These are phyloP conservation scores for Plasmodium adleri DNA, from an alignment of 169 alveolate genomes.

Conservation along the genomic window DNA sequence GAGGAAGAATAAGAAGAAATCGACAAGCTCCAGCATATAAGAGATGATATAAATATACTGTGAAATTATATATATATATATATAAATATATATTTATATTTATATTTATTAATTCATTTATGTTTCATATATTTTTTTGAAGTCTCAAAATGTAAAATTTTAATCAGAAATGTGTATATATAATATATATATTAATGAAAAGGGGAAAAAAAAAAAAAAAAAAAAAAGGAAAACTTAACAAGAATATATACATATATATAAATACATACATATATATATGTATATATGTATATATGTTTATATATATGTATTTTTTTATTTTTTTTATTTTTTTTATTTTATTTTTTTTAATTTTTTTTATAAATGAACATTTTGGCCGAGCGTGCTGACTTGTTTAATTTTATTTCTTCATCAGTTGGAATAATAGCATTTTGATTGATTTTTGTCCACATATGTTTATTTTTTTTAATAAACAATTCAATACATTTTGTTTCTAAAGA, in stretches of 20 bases:
- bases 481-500: constrained; percentile 82
- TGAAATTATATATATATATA: too few relatives aligned
- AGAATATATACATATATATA: background rate
- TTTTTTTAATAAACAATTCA: constrained; percentile 49
- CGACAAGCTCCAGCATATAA: constrained; percentile 87
- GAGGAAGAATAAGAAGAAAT: constrained; percentile 84
- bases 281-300: background rate
- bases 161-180: too few relatives aligned
- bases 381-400: constrained; percentile 58
- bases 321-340: too few relatives aligned
- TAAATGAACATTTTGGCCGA: constrained; percentile 75
- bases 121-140: too few relatives aligned
- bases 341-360: constrained; percentile 27
- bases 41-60: constrained; percentile 13
- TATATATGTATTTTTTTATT: background rate
- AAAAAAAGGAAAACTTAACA: background rate
- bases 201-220: background rate
- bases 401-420: constrained; percentile 55
- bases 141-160: too few relatives aligned
- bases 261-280: background rate
- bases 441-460: constrained; percentile 32
- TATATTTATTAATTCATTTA: too few relatives aligned
- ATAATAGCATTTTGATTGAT: constrained; percentile 30
- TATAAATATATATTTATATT: too few relatives aligned
- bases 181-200: too few relatives aligned